Evolutionary conservation across 2,329 filamentous ascomycete species (phyloP), one percentile per base, ranked within the genome.

Genomic region (Phyllosticta ampelicida): DNA sequence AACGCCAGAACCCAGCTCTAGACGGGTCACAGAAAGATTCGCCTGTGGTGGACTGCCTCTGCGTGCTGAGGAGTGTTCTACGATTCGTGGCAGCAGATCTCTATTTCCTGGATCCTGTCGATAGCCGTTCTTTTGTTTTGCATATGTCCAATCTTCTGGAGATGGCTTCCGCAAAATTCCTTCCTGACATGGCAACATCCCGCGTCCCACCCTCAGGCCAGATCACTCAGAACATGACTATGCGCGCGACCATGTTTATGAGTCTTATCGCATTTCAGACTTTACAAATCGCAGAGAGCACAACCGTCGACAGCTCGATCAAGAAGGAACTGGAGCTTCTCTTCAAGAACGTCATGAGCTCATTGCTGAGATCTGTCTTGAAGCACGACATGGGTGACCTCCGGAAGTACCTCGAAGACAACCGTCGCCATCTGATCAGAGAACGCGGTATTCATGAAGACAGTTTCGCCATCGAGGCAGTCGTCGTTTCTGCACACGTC

Each of bases 61-160:
- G 51, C 1, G 61, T 75, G 30, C 63, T 77, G n/a, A 72, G 77
- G 56, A 75, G 75, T 11, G 59, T 81, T 20, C 69, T 80, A 28
- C 68, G 68, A 21, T 85, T 82, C 61, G 63, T 78, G 49, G 76
- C 76, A 9, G 70, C 73, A 3, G 70, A 71, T 49, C 63, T 84
- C 2, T 73, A 73, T 49, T 84, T 84, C 62, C 70, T 75, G 28
- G 81, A 84, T 64, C 70, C 77, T 0, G 70, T 83, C 18, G 81
- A 84, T 64, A 75, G 81, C 18, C 67, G 63, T 23, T 66, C 70
- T 4, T 83, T 78, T 62, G 68, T 77, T 3, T 63, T 67, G 18
- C 74, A 73, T 58, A 66, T 78, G 51, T 68, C 68, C 16, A 68
- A 69, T n/a, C 60, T 79, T 13, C 67, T 73, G 30, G 70, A 75